Base-by-base conservation (phyloP, 768 basidiomycete genomes). In the Lactarius quietus region DNA sequence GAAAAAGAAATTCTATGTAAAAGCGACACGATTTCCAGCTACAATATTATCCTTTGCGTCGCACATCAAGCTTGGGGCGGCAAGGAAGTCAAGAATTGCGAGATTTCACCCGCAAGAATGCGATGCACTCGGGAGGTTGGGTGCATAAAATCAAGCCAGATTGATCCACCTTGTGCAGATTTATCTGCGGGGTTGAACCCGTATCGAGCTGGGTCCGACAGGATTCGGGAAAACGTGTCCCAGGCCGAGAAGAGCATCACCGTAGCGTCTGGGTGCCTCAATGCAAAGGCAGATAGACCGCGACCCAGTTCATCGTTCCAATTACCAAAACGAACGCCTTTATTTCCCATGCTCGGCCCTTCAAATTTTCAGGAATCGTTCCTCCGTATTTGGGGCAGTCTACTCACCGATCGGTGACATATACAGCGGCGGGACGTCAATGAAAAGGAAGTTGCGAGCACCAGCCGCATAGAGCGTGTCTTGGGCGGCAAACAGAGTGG, bases 361-460 rank as follows among this genome's bases (percentile, higher is more conserved):
- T 53, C 3, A 23, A 57, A 31, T 14, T 20, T 20, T 26, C 57
- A 56, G n/a, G 45, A 29, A 20, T 51, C 29, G 62, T 58, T 28
- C n/a, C 33, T 15, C 7, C 31, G 36, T 26, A 1, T 14, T 56
- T 39, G 61, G 55, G 33, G 28, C 15, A 39, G 28, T 35, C n/a
- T 15, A 64, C 70, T 59, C 36, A 70, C 71, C 71, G 20, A 77
- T 78, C 2, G 84, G 84, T 33, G 76, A 76, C 38, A 78, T 75
- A 45, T 79, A 70, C 23, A 85, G 77, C 0, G 85, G 81, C 3
- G 85, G 85, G 5, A 85, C 76, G 67, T 84, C 83, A 33, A 86
- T 74, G 70, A 86, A 81, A n/a, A 85, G 68, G 70, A 86, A 86
- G 64, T 84, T 77, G 20, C 77, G 73, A 20, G 72, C 75, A 23